Evolutionary conservation across 495 filamentous ascomycete genomes (phyloP), one percentile per base, ranked within the genome.

Genomic region (Massariosphaeria phaeospora): DNA sequence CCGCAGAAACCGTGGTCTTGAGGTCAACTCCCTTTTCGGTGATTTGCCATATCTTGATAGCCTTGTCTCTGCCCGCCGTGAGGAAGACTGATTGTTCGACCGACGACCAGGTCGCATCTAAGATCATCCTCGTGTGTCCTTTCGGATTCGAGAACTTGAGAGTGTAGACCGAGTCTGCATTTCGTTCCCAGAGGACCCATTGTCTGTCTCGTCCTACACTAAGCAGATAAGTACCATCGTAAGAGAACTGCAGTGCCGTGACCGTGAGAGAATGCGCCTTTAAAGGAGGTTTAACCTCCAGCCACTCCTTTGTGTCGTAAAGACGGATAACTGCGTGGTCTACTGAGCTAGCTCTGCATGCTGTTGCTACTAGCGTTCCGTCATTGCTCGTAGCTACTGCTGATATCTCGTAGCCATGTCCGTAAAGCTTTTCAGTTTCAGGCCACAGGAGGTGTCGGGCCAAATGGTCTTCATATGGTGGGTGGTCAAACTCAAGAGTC

Each of bases 391-490:
- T 79, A n/a, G 91, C 86, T 20, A 96, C 80, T 9, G 88, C 84
- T 18, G 90, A 94, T 34, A 99, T 93, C 69, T 99, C 93, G 72
- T 95, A 95, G n/a, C 93, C 93, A 71, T 99, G 93, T 5, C 93
- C 93, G 68, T 99, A 99, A 4, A 99, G 80, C 70, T 99, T 99
- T 66, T 97, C 93, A 34, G 80, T 81, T 60, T 99, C 93, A 0
- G 93, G 93, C 89, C 89, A 99, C 23, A 99, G 78, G 2, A 91
- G 95, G 63, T 95, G 84, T 7, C 93, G 83, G 27, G 88, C 82
- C 12, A 99, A 79, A 50, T 86, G 83, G 61, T 97, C 91, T 67
- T 99, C 93, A 15, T 88, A 72, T 2, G 93, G 91, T 18, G 94
- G 94, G 56, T 86, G 78, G 33, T 77, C 68, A 47, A 82, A 72